Evolutionary conservation across 352 stramenopile genomes (phyloP).

Genomic region (Nothophytophthora sp.): DNA sequence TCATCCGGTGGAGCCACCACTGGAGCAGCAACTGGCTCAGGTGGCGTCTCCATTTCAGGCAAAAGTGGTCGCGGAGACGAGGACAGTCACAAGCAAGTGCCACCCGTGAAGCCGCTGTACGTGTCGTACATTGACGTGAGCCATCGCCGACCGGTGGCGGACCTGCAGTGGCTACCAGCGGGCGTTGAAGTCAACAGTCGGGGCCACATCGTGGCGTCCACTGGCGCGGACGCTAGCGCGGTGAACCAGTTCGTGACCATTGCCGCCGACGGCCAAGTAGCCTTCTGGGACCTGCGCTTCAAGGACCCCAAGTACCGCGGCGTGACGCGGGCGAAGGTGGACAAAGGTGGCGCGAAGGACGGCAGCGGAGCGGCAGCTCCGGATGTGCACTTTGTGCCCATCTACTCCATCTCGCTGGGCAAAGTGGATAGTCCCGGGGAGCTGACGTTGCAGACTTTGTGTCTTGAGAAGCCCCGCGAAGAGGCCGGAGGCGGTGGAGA

Average conservation of each 20-base stretch:
- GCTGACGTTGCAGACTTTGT: constrained; percentile 64
- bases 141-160: constrained; percentile 83
- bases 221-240: constrained; percentile 29
- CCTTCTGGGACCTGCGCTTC: constrained; percentile 93
- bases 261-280: constrained; percentile 88
- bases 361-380: constrained; percentile 38
- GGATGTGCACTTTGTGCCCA: constrained; percentile 82
- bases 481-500: constrained; percentile 26
- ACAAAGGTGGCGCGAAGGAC: constrained; percentile 64
- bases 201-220: constrained; percentile 73
- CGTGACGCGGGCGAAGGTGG: constrained; percentile 58
- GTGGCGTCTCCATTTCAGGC: constrained; percentile 12
- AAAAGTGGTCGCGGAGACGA: constrained; percentile 41
- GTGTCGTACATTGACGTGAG: constrained; percentile 89
- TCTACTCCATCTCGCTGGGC: constrained; percentile 80
- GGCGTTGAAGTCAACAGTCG: constrained; percentile 89
- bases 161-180: constrained; percentile 88
- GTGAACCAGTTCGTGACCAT: constrained; percentile 94
- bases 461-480: constrained; percentile 66
- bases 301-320: constrained; percentile 84
- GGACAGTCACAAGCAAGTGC: constrained; percentile 57
- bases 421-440: constrained; percentile 77
- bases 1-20: constrained; percentile 4
- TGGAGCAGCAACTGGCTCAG: constrained; percentile 6
- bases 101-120: constrained; percentile 69